Conservation (phyloP, 331 rosid genomes). For the Ulmus americana region DNA sequence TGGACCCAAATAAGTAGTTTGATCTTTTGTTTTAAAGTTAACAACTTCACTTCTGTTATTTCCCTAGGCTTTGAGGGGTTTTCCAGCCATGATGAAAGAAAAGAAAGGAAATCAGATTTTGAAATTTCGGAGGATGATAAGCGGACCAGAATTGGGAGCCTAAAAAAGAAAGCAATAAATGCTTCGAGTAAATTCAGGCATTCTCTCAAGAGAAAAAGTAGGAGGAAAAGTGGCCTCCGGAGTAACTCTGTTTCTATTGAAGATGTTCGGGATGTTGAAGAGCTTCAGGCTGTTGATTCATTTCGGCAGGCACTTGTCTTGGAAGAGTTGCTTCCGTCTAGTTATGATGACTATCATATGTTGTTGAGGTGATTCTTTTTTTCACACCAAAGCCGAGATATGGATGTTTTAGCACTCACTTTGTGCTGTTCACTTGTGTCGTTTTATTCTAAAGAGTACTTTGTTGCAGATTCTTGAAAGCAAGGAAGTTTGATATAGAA, state of each 20-base stretch:
- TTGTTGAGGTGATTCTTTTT: conserved; percentile 53
- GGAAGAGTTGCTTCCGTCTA: conserved; percentile 58
- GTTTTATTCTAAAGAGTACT: conserved; percentile 1
- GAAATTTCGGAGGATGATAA: conserved; percentile 78
- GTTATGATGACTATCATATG: conserved; percentile 75
- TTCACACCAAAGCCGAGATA: conserved; percentile 1
- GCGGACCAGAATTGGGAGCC: conserved; percentile 54
- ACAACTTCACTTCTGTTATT: not conserved
- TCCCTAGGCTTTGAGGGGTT: conserved; percentile 69
- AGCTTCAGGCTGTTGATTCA: conserved; percentile 62
- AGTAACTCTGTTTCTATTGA: conserved; percentile 60
- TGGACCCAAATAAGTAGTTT: not conserved
- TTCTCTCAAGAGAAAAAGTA: conserved; percentile 61
- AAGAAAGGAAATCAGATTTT: conserved; percentile 64
- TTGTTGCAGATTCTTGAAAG: conserved; percentile 68
- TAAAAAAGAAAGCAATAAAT: conserved; percentile 75
- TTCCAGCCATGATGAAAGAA: conserved; percentile 58
- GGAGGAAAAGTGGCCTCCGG: conserved; percentile 42
- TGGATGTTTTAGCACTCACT: conserved; percentile 12
- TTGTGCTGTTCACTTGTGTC: conserved; percentile 5
- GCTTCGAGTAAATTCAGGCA: conserved; percentile 81
- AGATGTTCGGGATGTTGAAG: conserved; percentile 77
- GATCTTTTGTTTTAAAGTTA: not conserved
- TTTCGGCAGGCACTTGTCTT: conserved; percentile 60
- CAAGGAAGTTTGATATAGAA: conserved; percentile 85